Evolutionary conservation across 176 grass and related monocot genomes (phyloP).

Genomic region (Aechmea fasciata): DNA sequence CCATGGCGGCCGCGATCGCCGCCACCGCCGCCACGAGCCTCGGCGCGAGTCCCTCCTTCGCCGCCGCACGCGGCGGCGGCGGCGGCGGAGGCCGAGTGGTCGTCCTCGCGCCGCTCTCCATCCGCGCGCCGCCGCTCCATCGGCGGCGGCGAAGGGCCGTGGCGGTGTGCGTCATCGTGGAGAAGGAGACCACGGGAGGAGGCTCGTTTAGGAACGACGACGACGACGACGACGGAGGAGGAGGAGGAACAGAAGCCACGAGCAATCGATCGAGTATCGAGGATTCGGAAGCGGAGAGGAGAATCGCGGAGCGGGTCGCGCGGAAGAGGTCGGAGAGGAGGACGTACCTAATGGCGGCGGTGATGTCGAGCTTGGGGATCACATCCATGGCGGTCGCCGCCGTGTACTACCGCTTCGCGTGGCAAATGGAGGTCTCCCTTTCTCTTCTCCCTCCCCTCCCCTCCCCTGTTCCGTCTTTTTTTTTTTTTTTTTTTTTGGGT

Average conservation of each 20-base stretch:
- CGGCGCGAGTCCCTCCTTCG: conserved; percentile 24
- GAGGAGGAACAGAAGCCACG: conserved; percentile 17
- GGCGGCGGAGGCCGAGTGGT: conserved; percentile 4
- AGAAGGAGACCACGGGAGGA: conserved; percentile 5
- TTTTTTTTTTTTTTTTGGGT: background rate
- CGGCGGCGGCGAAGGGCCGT: conserved; percentile 9
- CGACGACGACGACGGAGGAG: background rate
- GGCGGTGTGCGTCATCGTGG: conserved; percentile 1
- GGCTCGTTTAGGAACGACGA: background rate
- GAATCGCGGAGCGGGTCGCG: conserved; percentile 31
- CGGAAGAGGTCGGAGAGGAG: conserved; percentile 73
- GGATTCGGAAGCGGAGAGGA: background rate
- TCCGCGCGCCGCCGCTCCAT: background rate
- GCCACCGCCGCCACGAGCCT: conserved; percentile 21
- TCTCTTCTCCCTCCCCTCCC: background rate
- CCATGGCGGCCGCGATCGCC: conserved; percentile 20
- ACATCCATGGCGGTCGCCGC: conserved; percentile 80
- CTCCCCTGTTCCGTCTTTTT: background rate
- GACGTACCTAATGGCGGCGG: conserved; percentile 78
- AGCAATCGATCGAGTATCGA: conserved; percentile 3
- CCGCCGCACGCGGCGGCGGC: background rate
- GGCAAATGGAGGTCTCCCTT: conserved; percentile 79
- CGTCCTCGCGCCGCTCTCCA: conserved; percentile 22
- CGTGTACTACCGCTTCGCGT: conserved; percentile 94
- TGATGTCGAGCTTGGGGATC: conserved; percentile 93